Evolutionary conservation across 306 rosid genomes (phyloP).

Genomic region (Hippophae gyantsensis): DNA sequence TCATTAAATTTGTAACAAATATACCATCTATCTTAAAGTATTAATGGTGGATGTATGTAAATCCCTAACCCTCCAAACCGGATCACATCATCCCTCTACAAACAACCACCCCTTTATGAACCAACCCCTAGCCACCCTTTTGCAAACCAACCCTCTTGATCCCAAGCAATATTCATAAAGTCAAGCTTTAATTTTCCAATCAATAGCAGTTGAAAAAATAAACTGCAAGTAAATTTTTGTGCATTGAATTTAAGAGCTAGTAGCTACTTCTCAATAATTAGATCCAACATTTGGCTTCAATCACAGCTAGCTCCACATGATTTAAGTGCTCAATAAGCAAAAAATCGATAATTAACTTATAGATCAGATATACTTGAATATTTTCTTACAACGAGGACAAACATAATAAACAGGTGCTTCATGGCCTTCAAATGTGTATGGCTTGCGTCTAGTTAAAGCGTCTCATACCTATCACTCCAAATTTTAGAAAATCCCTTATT

Average conservation of each 20-base stretch:
- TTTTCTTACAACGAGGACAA: slow-evolving; percentile 36
- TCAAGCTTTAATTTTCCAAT: slow-evolving; percentile 41
- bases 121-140: too few relatives aligned
- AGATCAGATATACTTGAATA: slow-evolving; percentile 23
- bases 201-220: slow-evolving; percentile 35
- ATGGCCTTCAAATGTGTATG: slow-evolving; percentile 34
- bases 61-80: too few relatives aligned
- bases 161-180: slow-evolving; percentile 30
- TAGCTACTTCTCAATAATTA: neutral
- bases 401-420: slow-evolving; percentile 43
- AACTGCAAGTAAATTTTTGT: slow-evolving; percentile 20
- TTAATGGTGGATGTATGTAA: too few relatives aligned
- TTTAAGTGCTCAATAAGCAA: neutral
- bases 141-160: slow-evolving; percentile 15
- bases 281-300: slow-evolving; percentile 4
- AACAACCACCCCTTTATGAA: too few relatives aligned
- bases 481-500: slow-evolving; percentile 1
- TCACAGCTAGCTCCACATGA: neutral
- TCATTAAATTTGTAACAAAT: too few relatives aligned
- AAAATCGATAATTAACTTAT: neutral
- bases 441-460: slow-evolving; percentile 27
- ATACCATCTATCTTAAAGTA: too few relatives aligned
- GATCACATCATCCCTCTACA: too few relatives aligned
- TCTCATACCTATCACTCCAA: slow-evolving; percentile 30
- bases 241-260: neutral